Base-by-base conservation (phyloP, 2,329 filamentous ascomycete genomes). In the Xylaria sp. region DNA sequence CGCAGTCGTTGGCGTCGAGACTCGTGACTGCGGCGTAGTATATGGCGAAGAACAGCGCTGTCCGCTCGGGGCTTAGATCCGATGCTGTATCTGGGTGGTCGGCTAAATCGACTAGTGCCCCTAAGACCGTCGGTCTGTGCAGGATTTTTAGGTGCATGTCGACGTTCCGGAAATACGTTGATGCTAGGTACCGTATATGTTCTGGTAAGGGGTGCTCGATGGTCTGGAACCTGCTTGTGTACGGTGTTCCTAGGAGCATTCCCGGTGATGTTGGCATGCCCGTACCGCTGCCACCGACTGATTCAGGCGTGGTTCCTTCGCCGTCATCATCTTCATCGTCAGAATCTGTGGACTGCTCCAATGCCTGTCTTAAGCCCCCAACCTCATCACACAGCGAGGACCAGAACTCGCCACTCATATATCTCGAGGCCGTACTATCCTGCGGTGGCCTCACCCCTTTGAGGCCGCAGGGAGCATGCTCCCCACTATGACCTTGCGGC, bases 351-450 rank as follows among this genome's bases (percentile, higher is more conserved):
- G 81, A 78, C 70, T 83, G 79, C 59, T 83, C 82, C 53, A 84
- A 74, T 3, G 81, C 80, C 57, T 82, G 81, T 64, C 79, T 79
- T 72, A 84, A 78, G 8, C 82, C 82, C 65, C 82, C 82, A 12
- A 84, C 82, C 72, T 84, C 82, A 19, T 78, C 73, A 50, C 80
- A 83, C 3, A 84, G 75, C 47, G 80, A 81, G 0, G 78, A 75
- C 82, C 82, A 84, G 70, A 84, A 84, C 55, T 83, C 80, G 8
- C 77, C 78, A 63, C 82, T 80, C 45, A 84, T 72, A 65, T 82
- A 84, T 30, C 75, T 79, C 9, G 75, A 77, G 1, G 79, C 73
- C n/a, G 78, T 61, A 60, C 65, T 51, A 65, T 70, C 74, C 65
- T 69, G 74, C 61, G 36, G 64, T 17, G 62, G 32, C 30, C 50